Evolutionary conservation across 2,329 filamentous ascomycete genomes (phyloP).

Genomic region (Plenodomus biglobosus): DNA sequence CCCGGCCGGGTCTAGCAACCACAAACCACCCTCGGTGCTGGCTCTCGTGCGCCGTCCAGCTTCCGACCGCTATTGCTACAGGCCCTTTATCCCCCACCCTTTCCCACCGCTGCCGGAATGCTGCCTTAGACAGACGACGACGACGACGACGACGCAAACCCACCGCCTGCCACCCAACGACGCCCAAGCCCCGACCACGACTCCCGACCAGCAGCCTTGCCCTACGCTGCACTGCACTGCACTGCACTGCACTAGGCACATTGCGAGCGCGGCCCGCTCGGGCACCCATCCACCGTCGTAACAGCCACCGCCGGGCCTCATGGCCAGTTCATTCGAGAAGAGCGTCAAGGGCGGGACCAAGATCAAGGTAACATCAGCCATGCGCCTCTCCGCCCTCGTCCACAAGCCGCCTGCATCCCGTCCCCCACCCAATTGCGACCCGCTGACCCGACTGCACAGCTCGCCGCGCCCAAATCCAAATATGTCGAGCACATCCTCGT

Average conservation of each 20-base stretch:
- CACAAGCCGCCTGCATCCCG: neutral
- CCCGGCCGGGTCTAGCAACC: constrained; percentile 17
- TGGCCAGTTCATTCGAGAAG: constrained; percentile 95
- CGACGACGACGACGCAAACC: neutral
- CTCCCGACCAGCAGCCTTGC: constrained; percentile 7
- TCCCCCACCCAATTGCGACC: constrained; percentile 13
- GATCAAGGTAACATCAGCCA: constrained; percentile 69
- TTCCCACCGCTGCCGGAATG: neutral
- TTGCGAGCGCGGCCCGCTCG: constrained; percentile 13
- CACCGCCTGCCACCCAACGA: constrained; percentile 16
- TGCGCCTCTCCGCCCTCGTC: constrained; percentile 4
- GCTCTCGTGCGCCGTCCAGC: constrained; percentile 9
- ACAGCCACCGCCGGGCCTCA: constrained; percentile 42
- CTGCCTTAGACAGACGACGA: neutral
- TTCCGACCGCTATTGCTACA: constrained; percentile 17
- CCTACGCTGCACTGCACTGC: constrained; percentile 3
- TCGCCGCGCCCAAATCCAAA: constrained; percentile 96
- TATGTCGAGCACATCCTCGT: constrained; percentile 98
- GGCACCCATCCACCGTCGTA: constrained; percentile 13
- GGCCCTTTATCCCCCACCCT: constrained; percentile 17
- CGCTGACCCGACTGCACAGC: constrained; percentile 53
- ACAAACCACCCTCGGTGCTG: constrained; percentile 16
- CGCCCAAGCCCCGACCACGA: constrained; percentile 8
- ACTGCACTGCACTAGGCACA: neutral
- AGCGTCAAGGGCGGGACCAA: constrained; percentile 98